Conservation (phyloP, 2,329 filamentous ascomycete genomes). For the Aspergillus versicolor region DNA sequence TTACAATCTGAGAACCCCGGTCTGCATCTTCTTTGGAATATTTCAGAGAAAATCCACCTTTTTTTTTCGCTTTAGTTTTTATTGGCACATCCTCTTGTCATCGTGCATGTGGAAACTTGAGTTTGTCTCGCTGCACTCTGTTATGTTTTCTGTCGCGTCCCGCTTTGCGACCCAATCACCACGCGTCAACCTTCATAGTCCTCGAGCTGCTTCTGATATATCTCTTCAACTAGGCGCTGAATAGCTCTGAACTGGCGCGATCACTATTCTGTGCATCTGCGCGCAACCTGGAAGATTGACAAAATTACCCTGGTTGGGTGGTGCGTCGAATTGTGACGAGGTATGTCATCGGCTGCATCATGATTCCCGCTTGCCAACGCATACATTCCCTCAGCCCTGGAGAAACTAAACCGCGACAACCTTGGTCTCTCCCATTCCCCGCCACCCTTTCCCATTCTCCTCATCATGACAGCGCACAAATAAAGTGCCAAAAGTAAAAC, state of each 20-base stretch:
- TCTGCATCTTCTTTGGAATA: conserved; percentile 4
- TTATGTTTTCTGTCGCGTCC: conserved; percentile 21
- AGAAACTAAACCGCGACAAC: conserved; percentile 30
- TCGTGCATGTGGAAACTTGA: not conserved
- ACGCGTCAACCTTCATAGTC: conserved; percentile 25
- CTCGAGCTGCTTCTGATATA: conserved; percentile 16
- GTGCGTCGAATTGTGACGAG: conserved; percentile 34
- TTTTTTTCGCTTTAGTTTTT: conserved; percentile 6
- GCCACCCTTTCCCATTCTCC: conserved; percentile 15
- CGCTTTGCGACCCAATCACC: conserved; percentile 22
- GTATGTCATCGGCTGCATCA: conserved; percentile 38
- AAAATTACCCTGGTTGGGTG: conserved; percentile 19
- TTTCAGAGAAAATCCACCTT: conserved; percentile 1
- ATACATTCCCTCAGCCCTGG: conserved; percentile 35
- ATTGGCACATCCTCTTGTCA: conserved; percentile 1
- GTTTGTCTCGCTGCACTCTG: conserved; percentile 12
- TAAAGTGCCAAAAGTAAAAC: conserved; percentile 14
- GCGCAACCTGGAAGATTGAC: conserved; percentile 17
- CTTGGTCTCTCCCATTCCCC: conserved; percentile 17
- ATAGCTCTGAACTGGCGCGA: conserved; percentile 6
- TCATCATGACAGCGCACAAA: conserved; percentile 30
- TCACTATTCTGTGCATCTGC: conserved; percentile 9
- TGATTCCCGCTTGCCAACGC: conserved; percentile 39
- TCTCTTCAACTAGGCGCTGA: conserved; percentile 12
- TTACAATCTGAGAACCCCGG: conserved; percentile 5